phyloP scores from a whole-genome alignment of 1,284 basidiomycete genomes.

The Boletus mariae region DNA sequence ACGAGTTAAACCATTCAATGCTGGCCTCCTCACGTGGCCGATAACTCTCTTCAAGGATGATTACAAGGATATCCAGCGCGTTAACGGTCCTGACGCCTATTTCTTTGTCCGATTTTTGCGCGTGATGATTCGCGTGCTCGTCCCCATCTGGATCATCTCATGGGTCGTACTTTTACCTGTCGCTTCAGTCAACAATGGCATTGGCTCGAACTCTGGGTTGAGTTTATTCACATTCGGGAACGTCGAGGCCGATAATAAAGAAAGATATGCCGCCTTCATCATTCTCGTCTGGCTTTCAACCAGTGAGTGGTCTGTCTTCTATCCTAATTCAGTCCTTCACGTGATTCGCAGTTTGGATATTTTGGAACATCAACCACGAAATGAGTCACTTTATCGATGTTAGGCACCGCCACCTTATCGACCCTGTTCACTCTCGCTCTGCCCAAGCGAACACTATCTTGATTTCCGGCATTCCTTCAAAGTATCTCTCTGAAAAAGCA shows the following conservation, averaged over 20 bases:
- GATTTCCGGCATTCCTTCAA: constrained; percentile 84
- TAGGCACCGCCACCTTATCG: constrained; percentile 84
- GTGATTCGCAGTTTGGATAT: constrained; percentile 66
- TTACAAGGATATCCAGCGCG: constrained; percentile 56
- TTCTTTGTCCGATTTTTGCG: constrained; percentile 88
- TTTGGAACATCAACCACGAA: constrained; percentile 78
- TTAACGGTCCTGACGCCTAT: constrained; percentile 92
- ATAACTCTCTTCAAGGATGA: constrained; percentile 53
- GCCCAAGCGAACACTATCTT: constrained; percentile 87
- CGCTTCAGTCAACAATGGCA: constrained; percentile 53
- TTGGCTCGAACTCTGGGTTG: constrained; percentile 55
- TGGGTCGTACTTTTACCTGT: constrained; percentile 73
- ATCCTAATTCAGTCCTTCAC: constrained; percentile 1
- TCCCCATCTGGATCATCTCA: constrained; percentile 79
- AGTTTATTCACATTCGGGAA: constrained; percentile 83
- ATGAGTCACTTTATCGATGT: constrained; percentile 78
- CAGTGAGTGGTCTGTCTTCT: constrained; percentile 41
- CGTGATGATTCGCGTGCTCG: constrained; percentile 75
- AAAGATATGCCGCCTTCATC: constrained; percentile 74
- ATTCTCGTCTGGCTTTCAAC: constrained; percentile 74
- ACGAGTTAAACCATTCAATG: constrained; percentile 47
- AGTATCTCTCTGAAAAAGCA: constrained; percentile 65
- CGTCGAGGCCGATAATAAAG: constrained; percentile 47
- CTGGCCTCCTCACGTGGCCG: constrained; percentile 56
- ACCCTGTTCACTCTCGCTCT: constrained; percentile 64